Base-by-base conservation (phyloP, 1,284 basidiomycete genomes). In the Abortiporus biennis region DNA sequence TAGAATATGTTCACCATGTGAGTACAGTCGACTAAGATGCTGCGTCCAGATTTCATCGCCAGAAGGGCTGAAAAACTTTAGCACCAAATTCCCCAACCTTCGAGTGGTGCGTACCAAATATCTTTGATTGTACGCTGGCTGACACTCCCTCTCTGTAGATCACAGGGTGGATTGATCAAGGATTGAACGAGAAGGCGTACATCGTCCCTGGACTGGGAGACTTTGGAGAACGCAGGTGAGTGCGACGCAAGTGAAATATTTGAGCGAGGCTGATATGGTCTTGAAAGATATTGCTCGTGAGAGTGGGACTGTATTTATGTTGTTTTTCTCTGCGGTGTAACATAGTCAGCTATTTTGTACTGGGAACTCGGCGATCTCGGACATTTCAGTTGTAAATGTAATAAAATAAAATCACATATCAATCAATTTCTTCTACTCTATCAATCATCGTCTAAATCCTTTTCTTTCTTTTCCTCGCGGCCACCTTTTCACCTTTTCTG, bases 91-190 rank as follows among this genome's bases (percentile, higher is more conserved):
- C 63, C 93, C 94, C 2, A 70, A 76, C 38, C 69, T 94, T 34
- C 85, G 85, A 57, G 83, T 97, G 54, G 89, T 92, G 59, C 63
- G 85, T 69, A 13, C 27, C 8, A 29, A n/a, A n/a, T 22, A 23
- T 25, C 24, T 30, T 32, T 25, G 35, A 45, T 12, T 50, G 4
- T 35, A 22, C 27, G 16, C 38, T 31, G 23, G 6, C 3, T 16
- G 23, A 17, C 16, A 13, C 21, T 31, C 15, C 20, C 13, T 21
- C 5, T 19, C 31, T 19, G 17, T 45, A 86, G 82, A 88, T 96
- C 43, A 95, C 92, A 12, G 95, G 92, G 0, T 99, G 95, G 94
- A 94, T 99, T 45, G 95, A 99, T 64, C 72, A 94, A 54, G 88
- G 90, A 4, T 73, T 99, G 46, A 95, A 98, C 56, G 89, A 92